Evolutionary conservation across 225 moss, liverwort and hornwort species (phyloP).

Genomic region (Sphagnum tenellum): DNA sequence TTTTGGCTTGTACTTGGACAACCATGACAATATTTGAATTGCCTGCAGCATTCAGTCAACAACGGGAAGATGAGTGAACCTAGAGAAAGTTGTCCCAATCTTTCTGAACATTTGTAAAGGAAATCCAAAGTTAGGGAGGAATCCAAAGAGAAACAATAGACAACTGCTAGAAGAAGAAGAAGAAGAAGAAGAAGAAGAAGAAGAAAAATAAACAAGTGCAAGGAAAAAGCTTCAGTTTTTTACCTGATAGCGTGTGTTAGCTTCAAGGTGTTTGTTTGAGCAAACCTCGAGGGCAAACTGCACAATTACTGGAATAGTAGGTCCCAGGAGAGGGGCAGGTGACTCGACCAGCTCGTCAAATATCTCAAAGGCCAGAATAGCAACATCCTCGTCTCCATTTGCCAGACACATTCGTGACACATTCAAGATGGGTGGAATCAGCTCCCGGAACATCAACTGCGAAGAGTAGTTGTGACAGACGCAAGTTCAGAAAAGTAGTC

Average conservation of each 20-base stretch:
- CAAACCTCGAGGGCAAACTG: slow-evolving; percentile 97
- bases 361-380: slow-evolving; percentile 93
- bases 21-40: slow-evolving; percentile 89
- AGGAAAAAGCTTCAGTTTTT: neutral
- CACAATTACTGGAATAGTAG: slow-evolving; percentile 88
- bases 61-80: too few relatives aligned
- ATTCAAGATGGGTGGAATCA: slow-evolving; percentile 82
- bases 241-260: slow-evolving; percentile 95
- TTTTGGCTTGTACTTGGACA: slow-evolving; percentile 93
- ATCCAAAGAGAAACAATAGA: too few relatives aligned
- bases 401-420: slow-evolving; percentile 89
- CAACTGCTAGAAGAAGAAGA: too few relatives aligned
- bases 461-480: neutral
- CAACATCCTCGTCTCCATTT: slow-evolving; percentile 95
- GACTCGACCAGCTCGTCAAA: slow-evolving; percentile 99
- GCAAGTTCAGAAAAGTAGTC: too few relatives aligned
- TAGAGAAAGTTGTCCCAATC: too few relatives aligned
- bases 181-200: neutral
- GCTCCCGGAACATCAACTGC: slow-evolving; percentile 96
- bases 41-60: slow-evolving; percentile 36
- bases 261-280: slow-evolving; percentile 84
- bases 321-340: slow-evolving; percentile 88
- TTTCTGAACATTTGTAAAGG: too few relatives aligned
- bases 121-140: too few relatives aligned
- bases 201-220: neutral